Percentiles rank a stretch among this genome's conserved stretches.
Evolutionary conservation across 345 rosid genomes (phyloP).

Genomic region (Pugionium cornutum): DNA sequence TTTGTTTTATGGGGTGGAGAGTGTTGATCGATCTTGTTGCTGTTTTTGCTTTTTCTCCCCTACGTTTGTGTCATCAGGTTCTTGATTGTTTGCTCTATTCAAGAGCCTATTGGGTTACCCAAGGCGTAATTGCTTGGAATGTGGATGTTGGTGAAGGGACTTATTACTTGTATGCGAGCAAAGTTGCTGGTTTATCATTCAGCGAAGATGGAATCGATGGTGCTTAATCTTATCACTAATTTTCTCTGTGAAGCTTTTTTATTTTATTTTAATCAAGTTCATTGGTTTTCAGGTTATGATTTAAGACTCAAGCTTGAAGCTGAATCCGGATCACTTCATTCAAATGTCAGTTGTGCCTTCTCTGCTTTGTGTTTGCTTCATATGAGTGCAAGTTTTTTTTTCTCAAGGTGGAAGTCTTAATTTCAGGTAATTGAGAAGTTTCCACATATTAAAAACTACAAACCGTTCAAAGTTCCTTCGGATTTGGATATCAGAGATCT

Average conservation of each 20-base stretch:
- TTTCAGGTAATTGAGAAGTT: slow-evolving; percentile 76
- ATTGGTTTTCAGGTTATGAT: slow-evolving; percentile 56
- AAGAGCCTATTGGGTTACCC: slow-evolving; percentile 71
- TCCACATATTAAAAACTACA: slow-evolving; percentile 73
- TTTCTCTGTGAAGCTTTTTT: background rate
- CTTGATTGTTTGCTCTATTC: slow-evolving; percentile 57
- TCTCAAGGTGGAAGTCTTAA: slow-evolving; percentile 3
- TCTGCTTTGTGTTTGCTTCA: slow-evolving; percentile 20
- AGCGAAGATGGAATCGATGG: slow-evolving; percentile 63
- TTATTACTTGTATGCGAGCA: slow-evolving; percentile 73
- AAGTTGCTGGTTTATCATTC: slow-evolving; percentile 55
- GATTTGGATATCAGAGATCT: slow-evolving; percentile 53
- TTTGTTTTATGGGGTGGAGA: background rate
- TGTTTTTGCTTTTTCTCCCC: slow-evolving; percentile 19
- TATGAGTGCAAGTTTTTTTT: slow-evolving; percentile 5
- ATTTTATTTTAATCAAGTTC: slow-evolving; percentile 18
- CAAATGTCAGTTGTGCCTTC: slow-evolving; percentile 40
- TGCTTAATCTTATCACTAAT: slow-evolving; percentile 25
- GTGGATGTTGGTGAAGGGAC: slow-evolving; percentile 62
- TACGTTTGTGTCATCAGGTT: slow-evolving; percentile 43
- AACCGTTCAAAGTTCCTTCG: slow-evolving; percentile 61
- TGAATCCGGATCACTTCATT: slow-evolving; percentile 54
- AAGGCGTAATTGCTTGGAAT: slow-evolving; percentile 76
- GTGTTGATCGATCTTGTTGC: slow-evolving; percentile 6
- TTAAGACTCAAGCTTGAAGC: slow-evolving; percentile 59